Evolutionary conservation across 2,329 filamentous ascomycete species (phyloP).

Genomic region (Dactylellina drechsleri): DNA sequence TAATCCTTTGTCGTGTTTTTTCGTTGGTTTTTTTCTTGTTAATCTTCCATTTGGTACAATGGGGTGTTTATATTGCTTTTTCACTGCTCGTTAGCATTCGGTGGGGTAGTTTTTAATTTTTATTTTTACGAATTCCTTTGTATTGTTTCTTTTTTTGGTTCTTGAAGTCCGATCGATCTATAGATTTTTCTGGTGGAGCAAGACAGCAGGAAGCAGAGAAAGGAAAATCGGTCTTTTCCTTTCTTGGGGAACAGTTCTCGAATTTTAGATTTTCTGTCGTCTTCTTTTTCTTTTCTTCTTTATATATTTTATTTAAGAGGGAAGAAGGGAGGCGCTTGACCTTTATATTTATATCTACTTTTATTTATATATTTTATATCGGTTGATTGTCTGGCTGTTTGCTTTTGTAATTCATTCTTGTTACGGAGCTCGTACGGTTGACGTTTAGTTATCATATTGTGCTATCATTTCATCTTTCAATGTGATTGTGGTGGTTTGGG

Average conservation of each 20-base stretch:
- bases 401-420: background rate
- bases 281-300: background rate
- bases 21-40: constrained; percentile 54
- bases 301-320: constrained; percentile 4
- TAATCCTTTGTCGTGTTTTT: constrained; percentile 17
- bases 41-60: constrained; percentile 26
- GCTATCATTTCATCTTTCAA: constrained; percentile 24
- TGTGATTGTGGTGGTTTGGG: background rate
- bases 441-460: background rate
- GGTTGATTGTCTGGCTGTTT: constrained; percentile 10
- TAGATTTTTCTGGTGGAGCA: constrained; percentile 9
- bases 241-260: background rate
- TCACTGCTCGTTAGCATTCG: constrained; percentile 41
- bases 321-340: constrained; percentile 1
- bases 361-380: no score
- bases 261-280: constrained; percentile 19
- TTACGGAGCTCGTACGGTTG: background rate
- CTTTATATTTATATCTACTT: constrained; percentile 8
- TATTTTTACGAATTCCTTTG: constrained; percentile 11
- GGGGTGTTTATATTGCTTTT: constrained; percentile 54
- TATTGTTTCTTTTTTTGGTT: background rate
- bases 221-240: background rate
- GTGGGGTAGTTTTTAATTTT: background rate
- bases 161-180: constrained; percentile 7
- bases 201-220: background rate